Conservation (phyloP, 2,329 filamentous ascomycete species). For the Arthroderma sp. region DNA sequence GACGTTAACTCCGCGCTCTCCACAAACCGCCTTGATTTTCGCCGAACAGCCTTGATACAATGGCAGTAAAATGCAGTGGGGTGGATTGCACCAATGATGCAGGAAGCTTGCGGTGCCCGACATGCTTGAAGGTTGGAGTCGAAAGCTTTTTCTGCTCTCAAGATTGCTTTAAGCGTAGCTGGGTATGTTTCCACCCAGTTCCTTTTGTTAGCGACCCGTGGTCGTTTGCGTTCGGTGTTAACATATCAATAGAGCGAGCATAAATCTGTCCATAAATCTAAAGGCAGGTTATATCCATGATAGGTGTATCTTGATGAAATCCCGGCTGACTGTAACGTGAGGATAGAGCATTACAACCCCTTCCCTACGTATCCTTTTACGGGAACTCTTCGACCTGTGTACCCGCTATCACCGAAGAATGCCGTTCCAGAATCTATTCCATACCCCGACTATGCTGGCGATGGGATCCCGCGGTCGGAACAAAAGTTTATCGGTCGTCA, state of each 20-base stretch:
- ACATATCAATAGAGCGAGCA: constrained; percentile 52
- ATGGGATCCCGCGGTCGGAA: constrained; percentile 60
- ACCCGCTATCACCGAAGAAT: constrained; percentile 62
- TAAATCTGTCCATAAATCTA: constrained; percentile 72
- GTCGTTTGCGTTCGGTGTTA: background rate
- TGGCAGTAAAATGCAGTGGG: constrained; percentile 49
- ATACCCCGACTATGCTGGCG: constrained; percentile 74
- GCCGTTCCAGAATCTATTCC: constrained; percentile 66
- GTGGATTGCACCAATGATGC: constrained; percentile 78
- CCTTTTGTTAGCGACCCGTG: background rate
- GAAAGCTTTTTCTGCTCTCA: constrained; percentile 96
- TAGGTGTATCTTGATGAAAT: constrained; percentile 31
- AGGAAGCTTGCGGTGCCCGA: constrained; percentile 79
- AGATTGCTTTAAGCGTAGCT: constrained; percentile 97
- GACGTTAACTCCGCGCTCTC: too few relatives aligned
- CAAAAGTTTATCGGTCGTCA: constrained; percentile 56
- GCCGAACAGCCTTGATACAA: too few relatives aligned
- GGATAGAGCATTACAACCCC: constrained; percentile 78
- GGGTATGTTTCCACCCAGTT: constrained; percentile 48
- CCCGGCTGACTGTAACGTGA: constrained; percentile 40
- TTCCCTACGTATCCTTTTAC: constrained; percentile 80
- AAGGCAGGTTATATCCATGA: constrained; percentile 40
- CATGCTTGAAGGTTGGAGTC: constrained; percentile 78
- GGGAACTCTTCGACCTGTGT: constrained; percentile 71
- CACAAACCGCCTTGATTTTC: too few relatives aligned